phyloP scores from a whole-genome alignment of 352 stramenopile species.

The Globisporangium cederbergense region DNA sequence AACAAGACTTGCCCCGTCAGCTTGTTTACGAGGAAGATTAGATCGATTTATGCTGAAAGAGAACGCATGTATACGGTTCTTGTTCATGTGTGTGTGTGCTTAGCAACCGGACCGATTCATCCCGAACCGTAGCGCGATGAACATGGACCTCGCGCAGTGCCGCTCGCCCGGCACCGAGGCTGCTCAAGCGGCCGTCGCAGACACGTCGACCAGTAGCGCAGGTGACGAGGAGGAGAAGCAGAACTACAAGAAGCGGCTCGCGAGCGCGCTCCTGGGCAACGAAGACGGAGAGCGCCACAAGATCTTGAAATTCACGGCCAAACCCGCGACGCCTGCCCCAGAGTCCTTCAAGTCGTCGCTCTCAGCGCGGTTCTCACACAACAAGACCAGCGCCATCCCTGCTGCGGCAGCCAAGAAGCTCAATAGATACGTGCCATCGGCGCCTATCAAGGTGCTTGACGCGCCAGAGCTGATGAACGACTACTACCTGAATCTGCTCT shows the following conservation, averaged over 20 bases:
- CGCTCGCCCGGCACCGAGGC: conserved; percentile 54
- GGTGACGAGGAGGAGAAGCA: conserved; percentile 72
- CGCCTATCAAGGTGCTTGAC: conserved; percentile 95
- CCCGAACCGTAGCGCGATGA: conserved; percentile 83
- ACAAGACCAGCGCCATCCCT: conserved; percentile 74
- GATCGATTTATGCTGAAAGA: not conserved
- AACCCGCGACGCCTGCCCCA: conserved; percentile 89
- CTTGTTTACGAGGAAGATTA: not conserved
- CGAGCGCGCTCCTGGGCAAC: conserved; percentile 77
- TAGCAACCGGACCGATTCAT: conserved; percentile 79
- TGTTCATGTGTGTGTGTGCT: conserved; percentile 1
- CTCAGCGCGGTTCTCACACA: conserved; percentile 94
- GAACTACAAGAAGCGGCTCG: conserved; percentile 80
- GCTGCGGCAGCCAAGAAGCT: conserved; percentile 79
- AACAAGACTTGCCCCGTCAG: not conserved
- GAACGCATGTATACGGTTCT: not conserved
- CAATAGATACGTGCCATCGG: conserved; percentile 95
- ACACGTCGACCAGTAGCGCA: conserved; percentile 3
- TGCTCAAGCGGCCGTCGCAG: conserved; percentile 30
- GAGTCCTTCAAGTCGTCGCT: conserved; percentile 96
- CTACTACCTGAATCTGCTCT: conserved; percentile 99
- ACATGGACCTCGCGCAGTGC: conserved; percentile 76
- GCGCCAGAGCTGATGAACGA: conserved; percentile 98
- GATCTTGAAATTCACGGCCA: conserved; percentile 98
- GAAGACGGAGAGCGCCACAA: conserved; percentile 84